phyloP scores from a whole-genome alignment of 1,284 basidiomycete genomes.

The Marasmius sp. region DNA sequence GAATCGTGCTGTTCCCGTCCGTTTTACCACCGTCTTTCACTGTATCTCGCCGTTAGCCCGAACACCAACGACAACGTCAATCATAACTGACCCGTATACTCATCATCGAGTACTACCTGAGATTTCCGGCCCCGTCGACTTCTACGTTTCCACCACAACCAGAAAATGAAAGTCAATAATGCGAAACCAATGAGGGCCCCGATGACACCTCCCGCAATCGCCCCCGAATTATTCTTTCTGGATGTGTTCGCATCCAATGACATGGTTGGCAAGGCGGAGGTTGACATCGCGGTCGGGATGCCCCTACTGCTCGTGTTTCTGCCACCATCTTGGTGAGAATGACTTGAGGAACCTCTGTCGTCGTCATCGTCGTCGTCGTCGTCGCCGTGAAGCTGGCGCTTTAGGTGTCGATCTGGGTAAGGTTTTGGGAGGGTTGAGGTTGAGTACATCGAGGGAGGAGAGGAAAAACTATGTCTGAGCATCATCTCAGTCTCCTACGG shows the following conservation, averaged over 20 bases:
- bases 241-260: not conserved
- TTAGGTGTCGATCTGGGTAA: not conserved
- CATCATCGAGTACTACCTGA: conserved; percentile 2
- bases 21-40: not conserved
- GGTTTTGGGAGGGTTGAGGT: not conserved
- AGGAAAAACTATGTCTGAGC: not conserved
- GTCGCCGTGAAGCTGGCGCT: not conserved
- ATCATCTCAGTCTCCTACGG: not conserved
- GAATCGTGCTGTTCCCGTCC: too few species aligned
- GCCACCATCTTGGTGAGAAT: not conserved
- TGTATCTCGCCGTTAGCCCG: not conserved
- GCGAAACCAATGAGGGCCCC: conserved; percentile 1
- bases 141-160: conserved; percentile 1
- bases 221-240: conserved; percentile 3
- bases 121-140: not conserved
- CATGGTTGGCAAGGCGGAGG: not conserved
- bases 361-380: conserved; percentile 5
- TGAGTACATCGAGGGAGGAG: not conserved
- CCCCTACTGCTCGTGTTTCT: not conserved
- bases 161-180: conserved; percentile 2
- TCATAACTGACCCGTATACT: conserved; percentile 2
- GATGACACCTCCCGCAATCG: conserved; percentile 10
- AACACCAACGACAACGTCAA: not conserved
- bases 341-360: not conserved
- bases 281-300: not conserved